A percentile compares a stretch with the other conserved stretches of the same genome.
Evolutionary conservation across 2,329 filamentous ascomycete genomes (phyloP).

Genomic region (Fonsecaea pugnacius): DNA sequence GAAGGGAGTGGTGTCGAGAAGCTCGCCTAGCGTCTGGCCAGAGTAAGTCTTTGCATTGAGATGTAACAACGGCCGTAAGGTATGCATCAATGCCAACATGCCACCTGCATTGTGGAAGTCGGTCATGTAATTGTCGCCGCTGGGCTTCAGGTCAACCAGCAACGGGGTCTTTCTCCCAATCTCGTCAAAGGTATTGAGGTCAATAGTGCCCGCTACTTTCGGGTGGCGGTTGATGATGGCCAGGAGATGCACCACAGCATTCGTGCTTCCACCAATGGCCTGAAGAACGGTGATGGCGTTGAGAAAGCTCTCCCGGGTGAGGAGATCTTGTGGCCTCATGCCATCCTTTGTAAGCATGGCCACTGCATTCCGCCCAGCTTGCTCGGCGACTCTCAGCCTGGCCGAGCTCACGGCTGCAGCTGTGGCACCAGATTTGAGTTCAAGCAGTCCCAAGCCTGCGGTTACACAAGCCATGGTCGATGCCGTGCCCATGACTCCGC

Average conservation of each 20-base stretch:
- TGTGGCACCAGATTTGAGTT: slow-evolving; percentile 54
- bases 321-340: slow-evolving; percentile 57
- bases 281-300: slow-evolving; percentile 61
- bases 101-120: slow-evolving; percentile 60
- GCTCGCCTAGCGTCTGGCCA: slow-evolving; percentile 54
- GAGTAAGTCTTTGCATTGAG: slow-evolving; percentile 53
- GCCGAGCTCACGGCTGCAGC: slow-evolving; percentile 60
- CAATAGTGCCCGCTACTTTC: slow-evolving; percentile 50
- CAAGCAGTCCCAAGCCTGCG: slow-evolving; percentile 59
- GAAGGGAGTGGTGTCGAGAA: slow-evolving; percentile 51
- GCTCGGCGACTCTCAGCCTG: slow-evolving; percentile 58
- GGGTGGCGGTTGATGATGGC: slow-evolving; percentile 61
- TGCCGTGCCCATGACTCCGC: slow-evolving; percentile 63
- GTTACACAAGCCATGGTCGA: slow-evolving; percentile 62
- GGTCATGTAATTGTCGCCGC: slow-evolving; percentile 60
- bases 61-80: slow-evolving; percentile 52
- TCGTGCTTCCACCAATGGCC: slow-evolving; percentile 62
- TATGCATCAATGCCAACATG: slow-evolving; percentile 55
- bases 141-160: slow-evolving; percentile 58
- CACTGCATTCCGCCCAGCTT: slow-evolving; percentile 58
- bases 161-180: slow-evolving; percentile 55
- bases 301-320: slow-evolving; percentile 61
- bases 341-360: slow-evolving; percentile 50
- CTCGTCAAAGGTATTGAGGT: slow-evolving; percentile 53
- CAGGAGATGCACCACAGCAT: slow-evolving; percentile 61